Base-by-base conservation (phyloP, 1,139 yeast genomes). In the Pichia kudriavzevii region DNA sequence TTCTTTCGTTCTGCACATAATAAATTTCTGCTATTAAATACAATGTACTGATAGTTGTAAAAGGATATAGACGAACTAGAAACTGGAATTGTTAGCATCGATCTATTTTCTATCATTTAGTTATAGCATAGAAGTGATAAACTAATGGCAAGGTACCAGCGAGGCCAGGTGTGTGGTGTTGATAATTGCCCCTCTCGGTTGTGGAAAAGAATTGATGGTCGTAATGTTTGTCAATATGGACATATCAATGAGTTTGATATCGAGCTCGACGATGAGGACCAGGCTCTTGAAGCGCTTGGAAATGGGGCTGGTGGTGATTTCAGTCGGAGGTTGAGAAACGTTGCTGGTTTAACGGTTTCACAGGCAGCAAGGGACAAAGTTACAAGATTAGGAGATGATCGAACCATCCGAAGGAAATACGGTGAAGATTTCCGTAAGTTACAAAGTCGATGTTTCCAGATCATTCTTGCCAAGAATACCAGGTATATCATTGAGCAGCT, bases 91-190 rank as follows among this genome's bases (percentile, higher is more conserved):
- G n/a, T n/a, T n/a, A n/a, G n/a, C n/a, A n/a, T n/a, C n/a, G n/a
- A n/a, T n/a, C n/a, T n/a, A n/a, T n/a, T n/a, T n/a, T n/a, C n/a
- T n/a, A n/a, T n/a, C n/a, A n/a, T n/a, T n/a, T n/a, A n/a, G n/a
- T 24, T 24, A 7, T 13, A 7, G 26, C 7, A 20, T 20, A 20
- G 22, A 24, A 5, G 12, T 21, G 3, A 6, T 14, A 28, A 13
- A 19, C 9, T 12, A 25, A 23, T 49, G 43, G 34, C 43, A n/a
- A 44, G 47, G 23, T 52, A 43, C 24, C 40, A 39, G n/a, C 63
- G 73, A 47, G 97, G 97, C 2, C 80, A 84, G 6, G 60, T 79
- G 10, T 91, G 98, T 66, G 96, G 96, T 2, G 76, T 78, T 3
- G 88, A 81, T 45, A 88, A 91, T 63, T 91, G 98, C 60, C 74